Base-by-base conservation (phyloP, 371 early-diverging fungal genomes). In the Polyrhizophydium stewartii region DNA sequence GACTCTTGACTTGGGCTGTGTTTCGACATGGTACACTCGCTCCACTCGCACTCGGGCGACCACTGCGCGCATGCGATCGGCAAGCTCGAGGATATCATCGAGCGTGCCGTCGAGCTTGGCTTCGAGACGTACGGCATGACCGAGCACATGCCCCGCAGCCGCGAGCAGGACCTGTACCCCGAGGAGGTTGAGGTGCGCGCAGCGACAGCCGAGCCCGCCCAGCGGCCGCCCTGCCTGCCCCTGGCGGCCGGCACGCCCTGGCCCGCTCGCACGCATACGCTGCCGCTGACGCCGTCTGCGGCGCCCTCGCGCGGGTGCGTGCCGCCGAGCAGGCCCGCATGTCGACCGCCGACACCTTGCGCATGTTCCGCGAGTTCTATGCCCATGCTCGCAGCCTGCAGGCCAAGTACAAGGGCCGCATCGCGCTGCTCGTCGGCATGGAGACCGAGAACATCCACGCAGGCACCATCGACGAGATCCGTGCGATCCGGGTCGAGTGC, bases 371-470 rank as follows among this genome's bases (percentile, higher is more conserved):
- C 9, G 74, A 66, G 13, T 94, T 84, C 62, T 67, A 86, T 1
- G 58, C 51, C 2, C 87, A 92, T 62, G 97, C 97, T 0, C 82
- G 74, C 25, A 80, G 85, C 0, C 76, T 96, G 30, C 85, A 82
- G 49, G 40, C 59, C 27, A 70, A 82, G 55, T 92, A 90, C 65
- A 57, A 66, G 21, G 71, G 72, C 21, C 70, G 84, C 46, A 91
- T 91, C 30, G 55, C 67, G 2, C 76, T 97, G 0, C 61, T 97
- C 6, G 84, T 97, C 24, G 97, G 96, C 0, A 81, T 88, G 56
- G 97, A 97, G 70, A 93, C 93, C 47, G 97, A 97, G 72, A 83
- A 75, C 74, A 91, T 93, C 58, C 85, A 76, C 53, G 37, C 13
- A 24, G 55, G 55, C 17, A 65, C 75, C 1, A 21, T 68, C 21